phyloP scores from a whole-genome alignment of 2,329 filamentous ascomycete species.

The Trichoderma asperellum region DNA sequence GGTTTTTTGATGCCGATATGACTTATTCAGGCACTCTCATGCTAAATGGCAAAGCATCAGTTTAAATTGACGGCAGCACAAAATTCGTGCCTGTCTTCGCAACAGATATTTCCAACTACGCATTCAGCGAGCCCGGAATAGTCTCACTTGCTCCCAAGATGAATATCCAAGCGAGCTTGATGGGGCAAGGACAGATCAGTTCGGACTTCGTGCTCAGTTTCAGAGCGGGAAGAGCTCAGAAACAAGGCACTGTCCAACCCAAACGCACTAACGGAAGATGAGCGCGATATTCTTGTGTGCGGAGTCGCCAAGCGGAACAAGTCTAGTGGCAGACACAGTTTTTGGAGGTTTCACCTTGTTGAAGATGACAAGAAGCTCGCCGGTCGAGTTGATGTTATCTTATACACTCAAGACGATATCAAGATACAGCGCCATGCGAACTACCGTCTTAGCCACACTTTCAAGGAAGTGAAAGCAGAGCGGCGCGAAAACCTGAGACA shows the following conservation, averaged over 20 bases:
- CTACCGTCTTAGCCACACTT: background rate
- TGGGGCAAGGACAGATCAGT: too few species aligned
- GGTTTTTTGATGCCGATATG: too few species aligned
- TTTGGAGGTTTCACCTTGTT: background rate
- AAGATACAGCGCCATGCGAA: background rate
- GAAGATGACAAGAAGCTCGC: background rate
- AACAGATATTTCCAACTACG: too few species aligned
- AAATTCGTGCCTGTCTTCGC: too few species aligned
- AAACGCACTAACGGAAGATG: background rate
- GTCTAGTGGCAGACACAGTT: background rate
- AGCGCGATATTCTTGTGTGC: background rate
- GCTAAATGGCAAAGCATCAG: too few species aligned
- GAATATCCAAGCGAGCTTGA: too few species aligned
- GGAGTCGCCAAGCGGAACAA: background rate
- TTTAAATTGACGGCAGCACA: too few species aligned
- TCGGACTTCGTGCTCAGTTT: too few species aligned
- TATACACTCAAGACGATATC: background rate
- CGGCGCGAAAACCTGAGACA: background rate
- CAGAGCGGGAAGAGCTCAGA: background rate
- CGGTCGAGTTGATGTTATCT: background rate
- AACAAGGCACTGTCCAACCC: background rate
- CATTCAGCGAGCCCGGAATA: too few species aligned
- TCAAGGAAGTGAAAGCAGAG: background rate
- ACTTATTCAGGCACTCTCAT: too few species aligned
- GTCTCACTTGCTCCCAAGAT: too few species aligned